Evolutionary conservation across 2,329 filamentous ascomycete species (phyloP), one percentile per base, ranked within the genome.

Genomic region (Boeremia lycopersici): DNA sequence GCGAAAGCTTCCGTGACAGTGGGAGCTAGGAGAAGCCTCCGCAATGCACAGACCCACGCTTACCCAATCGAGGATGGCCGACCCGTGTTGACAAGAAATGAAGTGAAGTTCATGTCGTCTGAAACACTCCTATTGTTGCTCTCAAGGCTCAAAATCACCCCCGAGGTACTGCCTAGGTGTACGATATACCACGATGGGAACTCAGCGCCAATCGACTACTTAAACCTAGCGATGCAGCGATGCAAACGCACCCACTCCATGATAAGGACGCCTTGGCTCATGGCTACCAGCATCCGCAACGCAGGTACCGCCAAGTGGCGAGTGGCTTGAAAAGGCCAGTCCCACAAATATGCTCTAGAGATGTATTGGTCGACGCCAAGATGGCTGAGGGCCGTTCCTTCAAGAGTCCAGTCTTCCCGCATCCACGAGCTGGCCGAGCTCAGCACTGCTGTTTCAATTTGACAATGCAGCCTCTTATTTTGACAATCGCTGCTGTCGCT

Each of bases 401-500:
- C 52, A 56, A 49, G 34, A 54, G 33, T 33, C 31, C 35, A 47
- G 31, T 26, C 44, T 15, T 56, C 38, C 47, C 53, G 36, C 38
- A n/a, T 36, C 30, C 42, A 15, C 19, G 10, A 26, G 38, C 28
- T 26, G 40, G 41, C 36, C 17, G 41, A 36, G 36, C 36, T 46
- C 50, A 53, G 43, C 43, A 47, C 30, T 43, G 43, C 38, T 17
- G 26, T 47, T 43, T 43, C 31, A 47, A 35, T 43, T 56, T 59
- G 48, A 58, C 47, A 59, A 63, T 63, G 61, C 56, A 59, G 46
- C 33, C 48, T 47, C 43, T 56, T 19, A 19, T 62, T 35, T 47
- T 54, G 40, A 48, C 47, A 36, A 45, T 48, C 44, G 55, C 54
- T 50, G 53, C 52, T 28, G 41, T 59, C 48, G 56, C 52, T 33